These are phyloP conservation scores for Hypoxylon fuscum DNA, from an alignment of 495 filamentous ascomycete genomes.

Conservation along the genomic window DNA sequence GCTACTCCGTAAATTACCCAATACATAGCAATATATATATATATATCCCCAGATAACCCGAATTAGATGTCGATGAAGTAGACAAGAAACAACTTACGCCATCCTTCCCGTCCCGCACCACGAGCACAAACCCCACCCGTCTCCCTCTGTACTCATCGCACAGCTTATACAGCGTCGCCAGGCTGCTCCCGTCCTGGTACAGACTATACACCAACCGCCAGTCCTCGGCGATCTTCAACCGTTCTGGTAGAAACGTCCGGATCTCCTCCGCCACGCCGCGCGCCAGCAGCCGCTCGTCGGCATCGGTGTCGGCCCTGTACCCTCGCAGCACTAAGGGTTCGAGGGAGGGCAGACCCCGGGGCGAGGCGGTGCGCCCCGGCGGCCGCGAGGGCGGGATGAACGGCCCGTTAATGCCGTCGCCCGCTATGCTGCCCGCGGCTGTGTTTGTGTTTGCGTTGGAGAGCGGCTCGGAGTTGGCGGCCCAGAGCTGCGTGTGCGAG, in stretches of 20 bases:
- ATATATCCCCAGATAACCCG: background rate
- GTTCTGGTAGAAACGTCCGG: constrained; percentile 82
- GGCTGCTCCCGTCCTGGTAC: constrained; percentile 89
- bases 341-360: constrained; percentile 53
- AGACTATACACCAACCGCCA: constrained; percentile 90
- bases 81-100: constrained; percentile 62
- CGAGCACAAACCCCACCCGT: constrained; percentile 85
- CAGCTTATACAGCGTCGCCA: constrained; percentile 86
- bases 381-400: constrained; percentile 47
- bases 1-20: no score
- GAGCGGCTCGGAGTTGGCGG: constrained; percentile 24
- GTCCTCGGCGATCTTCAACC: constrained; percentile 84
- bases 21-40: no score
- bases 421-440: background rate
- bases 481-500: constrained; percentile 37
- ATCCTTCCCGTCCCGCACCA: constrained; percentile 77
- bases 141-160: constrained; percentile 68
- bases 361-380: constrained; percentile 46
- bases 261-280: constrained; percentile 90
- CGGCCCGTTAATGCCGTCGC: constrained; percentile 52
- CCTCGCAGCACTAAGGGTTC: constrained; percentile 55
- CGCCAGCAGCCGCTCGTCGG: constrained; percentile 64
- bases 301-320: constrained; percentile 50
- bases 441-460: background rate
- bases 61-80: constrained; percentile 1